Evolutionary conservation across 805 yeast species (phyloP), one percentile per base, ranked within the genome.

Genomic region (Candida pseudoglaebosa): DNA sequence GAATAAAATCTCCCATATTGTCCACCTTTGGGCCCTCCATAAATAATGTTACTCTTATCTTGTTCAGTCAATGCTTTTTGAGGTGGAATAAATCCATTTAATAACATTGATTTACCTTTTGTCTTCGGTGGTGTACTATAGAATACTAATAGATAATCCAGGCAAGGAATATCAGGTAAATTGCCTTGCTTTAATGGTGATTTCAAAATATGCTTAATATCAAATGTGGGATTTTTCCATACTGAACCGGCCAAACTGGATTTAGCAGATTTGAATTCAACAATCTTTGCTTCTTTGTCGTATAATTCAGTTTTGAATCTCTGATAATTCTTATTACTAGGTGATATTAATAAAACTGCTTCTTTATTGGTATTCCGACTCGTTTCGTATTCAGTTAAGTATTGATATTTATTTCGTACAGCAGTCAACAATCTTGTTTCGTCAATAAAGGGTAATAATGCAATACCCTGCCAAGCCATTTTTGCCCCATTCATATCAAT

Each of bases 401-500:
- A 59, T 2, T 71, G 63, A 54, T 90, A 90, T 44, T 82, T 78
- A 1, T 62, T 75, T 38, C 76, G 70, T 2, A 89, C 95, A 3
- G 79, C 81, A 13, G 69, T 64, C 38, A 90, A 59, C 32, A 90
- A 67, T 49, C 95, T 67, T n/a, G 60, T 60, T 51, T 87, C 95
- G 52, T 90, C 96, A 49, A 90, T 91, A 49, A 90, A 90, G 0
- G 98, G 97, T 39, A 90, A 65, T 29, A 90, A 62, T 1, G 95
- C 90, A 52, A 90, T 84, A 38, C 95, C 97, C 57, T 88, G 95
- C 98, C 98, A 90, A 36, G 91, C 72, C 87, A 84, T 84, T 48
- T 85, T 88, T 49, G 87, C 86, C 20, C 98, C 98, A 56, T 90
- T 89, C 96, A 90, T 88, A 62, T 90, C 98, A 47, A 90, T 82